Base-by-base conservation (phyloP, 2,329 filamentous ascomycete genomes). In the Acarospora socialis region DNA sequence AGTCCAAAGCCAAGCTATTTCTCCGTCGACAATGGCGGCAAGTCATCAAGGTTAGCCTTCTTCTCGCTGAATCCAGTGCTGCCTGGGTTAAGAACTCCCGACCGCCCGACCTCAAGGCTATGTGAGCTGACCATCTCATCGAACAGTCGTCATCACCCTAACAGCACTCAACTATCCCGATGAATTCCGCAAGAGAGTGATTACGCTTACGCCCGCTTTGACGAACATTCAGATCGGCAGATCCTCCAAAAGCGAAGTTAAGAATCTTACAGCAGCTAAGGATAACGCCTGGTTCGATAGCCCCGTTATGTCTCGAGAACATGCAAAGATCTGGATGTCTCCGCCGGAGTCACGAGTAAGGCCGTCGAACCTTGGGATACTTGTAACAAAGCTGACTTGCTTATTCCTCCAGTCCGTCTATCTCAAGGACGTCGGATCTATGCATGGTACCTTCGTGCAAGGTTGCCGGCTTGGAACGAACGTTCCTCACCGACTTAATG, bases 251-350 rank as follows among this genome's bases (percentile, higher is more conserved):
- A 53, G 59, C 23, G 47, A 52, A 32, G 36, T 34, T 19, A 57
- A 45, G 46, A 57, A 35, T 49, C 55, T 42, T 13, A 41, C 30
- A 42, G 49, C 60, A 43, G 48, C 54, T 38, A 21, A 43, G 4
- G 52, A 66, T 42, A 83, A 82, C 50, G 70, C 63, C 10, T 81
- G 65, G 63, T 77, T 81, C 36, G 69, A 81, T 41, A 77, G 70
- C 35, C 70, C 77, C 0, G 77, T 82, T 21, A 77, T 83, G 61
- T 81, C 77, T 15, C 64, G 78, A 26, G 50, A 69, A 7, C 78
- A 83, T 53, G 79, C 77, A 10, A 53, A 66, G 32, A 42, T 61
- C 21, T 50, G 45, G 2, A 42, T 44, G 35, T 36, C 31, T 21
- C 22, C 18, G 6, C 10, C 4, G 21, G 19, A 12, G 10, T 15